phyloP scores from a whole-genome alignment of 352 stramenopile species.

The Phytophthora chlamydospora region DNA sequence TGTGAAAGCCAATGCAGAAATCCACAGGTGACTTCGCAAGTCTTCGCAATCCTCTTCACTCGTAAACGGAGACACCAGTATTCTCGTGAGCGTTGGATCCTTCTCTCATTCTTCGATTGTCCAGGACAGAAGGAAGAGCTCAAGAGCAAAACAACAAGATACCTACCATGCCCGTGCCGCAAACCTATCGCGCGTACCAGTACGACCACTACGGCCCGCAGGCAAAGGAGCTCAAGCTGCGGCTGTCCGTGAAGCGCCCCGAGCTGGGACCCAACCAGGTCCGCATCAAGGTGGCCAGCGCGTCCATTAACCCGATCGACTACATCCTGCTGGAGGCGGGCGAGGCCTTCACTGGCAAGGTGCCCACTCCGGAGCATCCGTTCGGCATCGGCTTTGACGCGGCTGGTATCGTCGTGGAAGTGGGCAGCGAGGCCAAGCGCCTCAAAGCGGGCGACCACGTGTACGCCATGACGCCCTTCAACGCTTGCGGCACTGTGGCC shows the following conservation, averaged over 20 bases:
- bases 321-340: conserved; percentile 31
- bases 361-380: conserved; percentile 12
- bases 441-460: conserved; percentile 38
- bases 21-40: too few species aligned
- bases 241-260: conserved; percentile 21
- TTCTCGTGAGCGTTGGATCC: too few species aligned
- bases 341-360: conserved; percentile 20
- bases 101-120: conserved; percentile 25
- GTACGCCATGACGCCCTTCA: conserved; percentile 32
- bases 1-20: too few species aligned
- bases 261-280: conserved; percentile 36
- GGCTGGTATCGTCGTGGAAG: conserved; percentile 32
- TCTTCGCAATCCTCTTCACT: too few species aligned
- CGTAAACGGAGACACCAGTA: too few species aligned
- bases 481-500: conserved; percentile 32
- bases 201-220: conserved; percentile 34
- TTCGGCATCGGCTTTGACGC: conserved; percentile 33
- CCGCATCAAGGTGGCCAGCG: conserved; percentile 36
- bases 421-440: conserved; percentile 17
- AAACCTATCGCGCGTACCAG: conserved; percentile 42
- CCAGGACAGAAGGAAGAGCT: neutral
- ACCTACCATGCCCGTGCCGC: conserved; percentile 29
- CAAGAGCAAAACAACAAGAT: conserved; percentile 1
- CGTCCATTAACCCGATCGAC: conserved; percentile 42
- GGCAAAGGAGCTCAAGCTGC: conserved; percentile 35